A percentile compares a stretch with the other conserved stretches of the same genome.
Evolutionary conservation across 768 basidiomycete species (phyloP).

Genomic region (Gelatoporia subvermispora): DNA sequence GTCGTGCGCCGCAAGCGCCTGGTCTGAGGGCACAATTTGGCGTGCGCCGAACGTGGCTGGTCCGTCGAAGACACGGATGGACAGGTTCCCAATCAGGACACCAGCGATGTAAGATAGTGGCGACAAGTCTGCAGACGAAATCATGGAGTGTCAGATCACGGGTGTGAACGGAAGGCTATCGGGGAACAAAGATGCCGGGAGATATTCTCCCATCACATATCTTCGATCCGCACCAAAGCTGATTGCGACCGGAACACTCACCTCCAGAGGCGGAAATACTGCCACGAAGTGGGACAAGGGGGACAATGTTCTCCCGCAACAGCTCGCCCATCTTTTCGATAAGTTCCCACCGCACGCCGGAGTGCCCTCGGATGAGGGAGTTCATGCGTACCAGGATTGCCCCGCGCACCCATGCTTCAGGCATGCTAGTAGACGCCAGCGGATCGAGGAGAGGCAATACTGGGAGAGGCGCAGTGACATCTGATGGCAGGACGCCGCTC

Average conservation of each 20-base stretch:
- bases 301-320: conserved; percentile 67
- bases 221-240: conserved; percentile 1
- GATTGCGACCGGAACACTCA: conserved; percentile 24
- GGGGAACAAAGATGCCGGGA: conserved; percentile 1
- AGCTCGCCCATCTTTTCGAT: conserved; percentile 75
- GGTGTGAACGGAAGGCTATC: not conserved
- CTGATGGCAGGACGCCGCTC: conserved; percentile 65
- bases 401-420: conserved; percentile 83
- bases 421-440: conserved; percentile 66
- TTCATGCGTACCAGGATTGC: conserved; percentile 87
- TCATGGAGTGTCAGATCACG: not conserved
- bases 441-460: conserved; percentile 71
- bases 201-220: conserved; percentile 1
- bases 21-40: conserved; percentile 45
- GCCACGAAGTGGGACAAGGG: conserved; percentile 77
- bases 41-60: conserved; percentile 43
- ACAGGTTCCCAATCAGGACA: conserved; percentile 72
- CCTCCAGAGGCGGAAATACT: conserved; percentile 83
- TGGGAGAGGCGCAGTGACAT: conserved; percentile 39
- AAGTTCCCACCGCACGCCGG: conserved; percentile 77
- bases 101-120: conserved; percentile 84
- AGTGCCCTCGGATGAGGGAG: conserved; percentile 84
- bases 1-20: conserved; percentile 55
- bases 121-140: conserved; percentile 50
- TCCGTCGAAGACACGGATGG: conserved; percentile 66